A percentile compares a stretch with the other conserved stretches of the same genome.
These are phyloP conservation scores for Talaromyces sp. DNA, from an alignment of 2,329 filamentous ascomycete genomes.

Conservation along the genomic window DNA sequence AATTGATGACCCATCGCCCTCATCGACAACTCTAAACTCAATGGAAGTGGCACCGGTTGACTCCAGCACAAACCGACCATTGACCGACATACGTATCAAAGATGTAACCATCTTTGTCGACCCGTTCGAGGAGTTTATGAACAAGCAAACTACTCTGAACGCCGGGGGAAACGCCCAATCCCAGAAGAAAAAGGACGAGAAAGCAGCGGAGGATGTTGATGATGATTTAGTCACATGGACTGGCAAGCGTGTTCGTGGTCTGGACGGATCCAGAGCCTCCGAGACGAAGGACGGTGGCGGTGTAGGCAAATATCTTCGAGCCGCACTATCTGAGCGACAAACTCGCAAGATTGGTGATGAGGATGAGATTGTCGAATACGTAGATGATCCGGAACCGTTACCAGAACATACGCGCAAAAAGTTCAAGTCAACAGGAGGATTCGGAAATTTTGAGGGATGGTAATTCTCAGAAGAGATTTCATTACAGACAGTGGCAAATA, in stretches of 20 bases:
- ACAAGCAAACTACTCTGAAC: constrained; percentile 53
- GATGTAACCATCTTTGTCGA: constrained; percentile 85
- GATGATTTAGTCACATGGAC: constrained; percentile 94
- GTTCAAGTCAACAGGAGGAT: constrained; percentile 54
- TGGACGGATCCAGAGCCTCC: constrained; percentile 47
- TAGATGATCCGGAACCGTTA: constrained; percentile 53
- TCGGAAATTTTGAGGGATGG: constrained; percentile 95
- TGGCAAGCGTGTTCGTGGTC: constrained; percentile 74
- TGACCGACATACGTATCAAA: constrained; percentile 72
- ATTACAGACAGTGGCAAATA: background rate
- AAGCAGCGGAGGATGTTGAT: constrained; percentile 32
- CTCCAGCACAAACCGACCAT: constrained; percentile 65
- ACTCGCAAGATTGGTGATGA: constrained; percentile 32
- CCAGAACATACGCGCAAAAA: constrained; percentile 74
- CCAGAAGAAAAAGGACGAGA: constrained; percentile 22
- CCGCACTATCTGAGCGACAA: constrained; percentile 41
- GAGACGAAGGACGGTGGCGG: background rate
- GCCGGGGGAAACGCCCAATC: constrained; percentile 18
- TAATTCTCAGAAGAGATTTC: constrained; percentile 32
- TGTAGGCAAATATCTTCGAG: constrained; percentile 75
- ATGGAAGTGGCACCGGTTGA: constrained; percentile 76
- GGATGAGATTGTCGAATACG: constrained; percentile 57
- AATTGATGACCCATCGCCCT: constrained; percentile 57
- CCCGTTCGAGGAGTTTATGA: constrained; percentile 89
- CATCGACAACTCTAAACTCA: constrained; percentile 53